Base-by-base conservation (phyloP, 805 yeast species). In the Metschnikowia lochheadii region DNA sequence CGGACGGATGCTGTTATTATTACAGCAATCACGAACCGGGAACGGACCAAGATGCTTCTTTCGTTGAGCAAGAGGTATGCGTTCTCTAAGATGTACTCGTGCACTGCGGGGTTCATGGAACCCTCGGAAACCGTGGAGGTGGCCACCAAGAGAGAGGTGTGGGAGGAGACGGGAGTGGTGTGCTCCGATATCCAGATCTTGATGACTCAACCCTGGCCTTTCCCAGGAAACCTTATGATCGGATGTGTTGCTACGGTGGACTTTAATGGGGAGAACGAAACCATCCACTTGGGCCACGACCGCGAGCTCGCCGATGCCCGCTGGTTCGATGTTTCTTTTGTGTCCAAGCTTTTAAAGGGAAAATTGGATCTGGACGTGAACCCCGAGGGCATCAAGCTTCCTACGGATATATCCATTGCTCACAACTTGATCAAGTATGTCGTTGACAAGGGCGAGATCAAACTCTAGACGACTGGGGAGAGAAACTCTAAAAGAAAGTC, bases 131-230 rank as follows among this genome's bases (percentile, higher is more conserved):
- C 95, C 2, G 82, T 92, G 18, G 98, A 92, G 67, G 84, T 82
- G 43, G 94, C 96, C 11, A 87, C 92, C 20, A 73, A 84, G 41
- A 75, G 99, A 55, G 99, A 92, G 66, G 85, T 88, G 31, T 91
- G 94, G 89, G 99, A 92, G 65, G 99, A 92, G 67, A 85, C 97
- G 5, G 99, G 99, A 6, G 86, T 89, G 34, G 76, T 69, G 48
- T 83, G 82, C 48, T 56, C 67, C 3, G 66, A 77, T 29, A 85
- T 92, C 29, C 68, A 75, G 46, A 77, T 92, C 48, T 68, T 85
- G 20, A 75, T 82, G 59, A 80, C 94, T 11, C 98, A 92, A 69
- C 98, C 99, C 3, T 92, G 99, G 99, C 99, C 99, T 15, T 92
- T 84, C 67, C 98, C 98, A 1, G 90, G 89, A 0, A 89, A 85